Conservation (phyloP, 2,329 filamentous ascomycete species). For the Trematosphaeria pertusa region DNA sequence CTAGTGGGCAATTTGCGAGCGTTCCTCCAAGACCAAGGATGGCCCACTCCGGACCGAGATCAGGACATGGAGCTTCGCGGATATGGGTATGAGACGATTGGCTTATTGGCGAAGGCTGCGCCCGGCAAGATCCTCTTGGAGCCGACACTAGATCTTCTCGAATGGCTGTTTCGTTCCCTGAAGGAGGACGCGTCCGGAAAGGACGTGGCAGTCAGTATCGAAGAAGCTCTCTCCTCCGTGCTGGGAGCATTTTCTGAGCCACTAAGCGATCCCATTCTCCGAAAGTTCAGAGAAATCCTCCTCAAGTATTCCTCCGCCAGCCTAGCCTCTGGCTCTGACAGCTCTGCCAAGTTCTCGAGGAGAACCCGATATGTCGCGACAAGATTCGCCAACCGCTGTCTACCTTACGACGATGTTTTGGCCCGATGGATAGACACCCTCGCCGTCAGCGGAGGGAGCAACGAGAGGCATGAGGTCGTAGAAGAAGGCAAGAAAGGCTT, state of each 20-base stretch:
- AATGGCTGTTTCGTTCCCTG: conserved; percentile 85
- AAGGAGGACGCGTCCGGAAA: conserved; percentile 78
- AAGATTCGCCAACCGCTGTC: conserved; percentile 87
- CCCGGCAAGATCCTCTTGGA: conserved; percentile 63
- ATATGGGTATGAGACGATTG: conserved; percentile 89
- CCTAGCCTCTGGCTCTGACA: conserved; percentile 20
- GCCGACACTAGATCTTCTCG: conserved; percentile 62
- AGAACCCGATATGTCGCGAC: conserved; percentile 83
- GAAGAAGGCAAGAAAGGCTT: conserved; percentile 91
- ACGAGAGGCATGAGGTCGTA: conserved; percentile 79
- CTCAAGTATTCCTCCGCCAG: conserved; percentile 40
- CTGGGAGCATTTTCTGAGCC: conserved; percentile 64
- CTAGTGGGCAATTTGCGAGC: conserved; percentile 73
- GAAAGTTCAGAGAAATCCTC: conserved; percentile 45
- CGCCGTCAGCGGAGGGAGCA: conserved; percentile 70
- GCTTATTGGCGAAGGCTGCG: conserved; percentile 74
- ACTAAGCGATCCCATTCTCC: conserved; percentile 50
- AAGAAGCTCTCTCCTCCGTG: conserved; percentile 83
- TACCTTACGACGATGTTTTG: conserved; percentile 78
- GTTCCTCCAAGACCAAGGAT: conserved; percentile 82
- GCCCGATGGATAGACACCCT: conserved; percentile 90
- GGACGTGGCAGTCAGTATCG: conserved; percentile 82
- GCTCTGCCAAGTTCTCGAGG: conserved; percentile 50
- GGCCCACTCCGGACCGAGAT: conserved; percentile 69
- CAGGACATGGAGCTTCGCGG: conserved; percentile 72